Percentiles rank a stretch among this genome's conserved stretches.
phyloP scores from a whole-genome alignment of 225 moss, liverwort and hornwort genomes.

The Marchantia polymorpha region DNA sequence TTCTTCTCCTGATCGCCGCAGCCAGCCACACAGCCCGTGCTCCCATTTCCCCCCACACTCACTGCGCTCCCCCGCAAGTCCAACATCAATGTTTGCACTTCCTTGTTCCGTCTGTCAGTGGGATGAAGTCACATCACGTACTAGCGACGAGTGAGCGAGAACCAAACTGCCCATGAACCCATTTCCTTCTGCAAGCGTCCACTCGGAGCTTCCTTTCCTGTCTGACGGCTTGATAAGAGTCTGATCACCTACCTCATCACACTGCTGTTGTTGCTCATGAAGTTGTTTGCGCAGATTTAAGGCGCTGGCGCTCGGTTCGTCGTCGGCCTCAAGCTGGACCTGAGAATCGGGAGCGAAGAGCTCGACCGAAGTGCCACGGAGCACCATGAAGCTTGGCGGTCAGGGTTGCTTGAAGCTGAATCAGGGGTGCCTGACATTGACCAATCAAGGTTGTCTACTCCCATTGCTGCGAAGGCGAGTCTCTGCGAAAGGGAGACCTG shows the following conservation, averaged over 20 bases:
- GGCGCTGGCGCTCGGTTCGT: neutral
- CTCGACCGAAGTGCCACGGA: neutral
- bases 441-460: conserved; percentile 14
- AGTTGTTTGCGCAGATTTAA: neutral
- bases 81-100: too few species aligned
- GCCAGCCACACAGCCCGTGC: neutral
- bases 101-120: too few species aligned
- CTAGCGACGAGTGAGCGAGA: too few species aligned
- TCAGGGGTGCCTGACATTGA: neutral
- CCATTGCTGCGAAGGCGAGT: conserved; percentile 3
- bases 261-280: neutral
- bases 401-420: neutral
- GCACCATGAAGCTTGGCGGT: conserved; percentile 2
- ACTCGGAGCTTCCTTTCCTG: too few species aligned
- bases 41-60: too few species aligned
- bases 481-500: neutral
- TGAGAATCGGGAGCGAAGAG: neutral
- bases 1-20: neutral
- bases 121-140: too few species aligned
- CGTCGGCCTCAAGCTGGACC: neutral
- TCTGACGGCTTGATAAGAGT: neutral
- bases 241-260: neutral
- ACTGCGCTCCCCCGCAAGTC: too few species aligned
- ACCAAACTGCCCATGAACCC: too few species aligned
- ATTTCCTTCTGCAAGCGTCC: too few species aligned